Percentiles rank a stretch among this genome's conserved stretches.
phyloP scores from a whole-genome alignment of 2,329 filamentous ascomycete genomes.

The Fonsecaea erecta region DNA sequence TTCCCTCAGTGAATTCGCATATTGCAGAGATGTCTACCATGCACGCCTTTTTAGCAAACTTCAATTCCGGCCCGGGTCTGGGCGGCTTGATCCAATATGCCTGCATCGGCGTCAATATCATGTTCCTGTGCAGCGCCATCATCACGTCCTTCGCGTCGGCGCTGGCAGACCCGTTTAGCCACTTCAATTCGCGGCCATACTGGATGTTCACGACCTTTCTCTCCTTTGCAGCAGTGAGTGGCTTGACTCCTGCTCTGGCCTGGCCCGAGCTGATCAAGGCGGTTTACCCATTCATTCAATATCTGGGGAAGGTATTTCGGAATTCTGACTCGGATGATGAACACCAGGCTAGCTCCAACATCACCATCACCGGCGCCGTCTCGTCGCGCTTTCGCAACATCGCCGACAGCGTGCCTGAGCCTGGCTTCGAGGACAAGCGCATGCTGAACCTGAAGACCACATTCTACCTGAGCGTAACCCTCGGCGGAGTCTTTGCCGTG shows the following conservation, averaged over 20 bases:
- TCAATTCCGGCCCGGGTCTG: neutral
- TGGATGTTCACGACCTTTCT: constrained; percentile 6
- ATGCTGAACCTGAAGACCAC: neutral
- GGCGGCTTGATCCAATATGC: constrained; percentile 3
- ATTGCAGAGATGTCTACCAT: neutral
- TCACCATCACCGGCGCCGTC: neutral
- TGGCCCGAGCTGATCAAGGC: too few species aligned
- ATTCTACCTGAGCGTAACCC: neutral
- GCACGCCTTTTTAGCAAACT: neutral
- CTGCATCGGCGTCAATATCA: neutral
- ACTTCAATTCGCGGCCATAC: constrained; percentile 5
- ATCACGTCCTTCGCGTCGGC: neutral
- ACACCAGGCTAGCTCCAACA: neutral
- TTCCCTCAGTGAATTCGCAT: too few species aligned
- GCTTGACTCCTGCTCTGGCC: too few species aligned
- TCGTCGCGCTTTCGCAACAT: constrained; percentile 5
- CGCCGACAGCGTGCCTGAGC: constrained; percentile 5
- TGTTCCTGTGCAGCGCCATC: neutral
- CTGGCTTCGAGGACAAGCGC: constrained; percentile 4
- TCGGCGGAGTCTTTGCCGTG: neutral
- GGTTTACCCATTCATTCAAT: too few species aligned
- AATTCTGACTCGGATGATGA: neutral
- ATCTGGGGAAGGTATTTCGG: neutral
- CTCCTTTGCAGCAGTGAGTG: constrained; percentile 3
- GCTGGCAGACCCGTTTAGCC: neutral